Evolutionary conservation across 2,329 filamentous ascomycete genomes (phyloP).

Genomic region (Epicoccum sorghinum): DNA sequence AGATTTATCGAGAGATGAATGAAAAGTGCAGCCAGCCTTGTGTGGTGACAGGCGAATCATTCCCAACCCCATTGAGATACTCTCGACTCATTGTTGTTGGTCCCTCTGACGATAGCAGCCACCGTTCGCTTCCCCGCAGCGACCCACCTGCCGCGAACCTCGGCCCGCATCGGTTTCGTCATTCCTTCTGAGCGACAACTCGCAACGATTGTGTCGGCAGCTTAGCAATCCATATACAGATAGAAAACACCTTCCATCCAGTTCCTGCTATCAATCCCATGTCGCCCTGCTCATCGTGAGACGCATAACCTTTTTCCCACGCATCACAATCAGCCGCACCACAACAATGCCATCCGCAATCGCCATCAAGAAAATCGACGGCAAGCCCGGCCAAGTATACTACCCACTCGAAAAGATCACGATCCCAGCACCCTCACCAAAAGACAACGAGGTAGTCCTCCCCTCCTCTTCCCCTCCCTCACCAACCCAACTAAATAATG

Average conservation of each 20-base stretch:
- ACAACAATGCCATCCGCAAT: conserved; percentile 60
- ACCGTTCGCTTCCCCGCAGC: background rate
- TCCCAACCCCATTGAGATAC: too few relatives aligned
- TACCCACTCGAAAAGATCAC: conserved; percentile 63
- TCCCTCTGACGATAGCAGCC: too few relatives aligned
- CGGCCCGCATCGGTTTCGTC: background rate
- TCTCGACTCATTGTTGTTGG: too few relatives aligned
- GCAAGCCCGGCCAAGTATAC: conserved; percentile 87
- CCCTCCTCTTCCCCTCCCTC: background rate
- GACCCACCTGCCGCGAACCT: background rate
- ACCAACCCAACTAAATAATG: conserved; percentile 26
- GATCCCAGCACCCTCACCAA: conserved; percentile 35
- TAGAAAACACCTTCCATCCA: too few relatives aligned
- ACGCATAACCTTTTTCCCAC: background rate
- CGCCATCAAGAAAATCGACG: conserved; percentile 71
- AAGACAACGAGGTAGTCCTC: conserved; percentile 36
- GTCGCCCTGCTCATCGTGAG: too few relatives aligned
- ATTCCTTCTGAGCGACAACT: background rate
- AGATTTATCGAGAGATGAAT: too few relatives aligned
- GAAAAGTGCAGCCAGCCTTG: too few relatives aligned
- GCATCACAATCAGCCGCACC: background rate
- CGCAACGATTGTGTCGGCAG: background rate
- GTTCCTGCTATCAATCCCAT: too few relatives aligned
- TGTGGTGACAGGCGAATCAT: too few relatives aligned
- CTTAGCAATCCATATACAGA: background rate